Conservation (phyloP, 2,329 filamentous ascomycete genomes). For the Fusarium floridanum region DNA sequence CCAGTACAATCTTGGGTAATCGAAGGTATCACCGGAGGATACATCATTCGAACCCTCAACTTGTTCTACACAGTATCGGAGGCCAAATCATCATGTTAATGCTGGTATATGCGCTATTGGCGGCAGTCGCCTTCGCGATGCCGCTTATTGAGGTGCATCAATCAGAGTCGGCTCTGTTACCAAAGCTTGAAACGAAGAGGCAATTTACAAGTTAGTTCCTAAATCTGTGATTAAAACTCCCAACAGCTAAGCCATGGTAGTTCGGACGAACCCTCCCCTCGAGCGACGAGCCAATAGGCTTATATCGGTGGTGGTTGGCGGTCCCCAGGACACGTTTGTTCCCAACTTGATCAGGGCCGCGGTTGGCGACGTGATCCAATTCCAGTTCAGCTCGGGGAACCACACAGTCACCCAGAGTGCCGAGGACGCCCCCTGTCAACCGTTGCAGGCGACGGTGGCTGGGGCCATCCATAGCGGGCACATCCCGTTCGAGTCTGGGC, state of each 20-base stretch:
- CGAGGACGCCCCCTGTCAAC: constrained; percentile 53
- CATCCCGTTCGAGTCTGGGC: constrained; percentile 53
- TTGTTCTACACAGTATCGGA: not conserved
- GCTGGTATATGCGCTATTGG: not conserved
- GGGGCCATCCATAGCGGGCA: constrained; percentile 56
- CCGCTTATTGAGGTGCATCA: constrained; percentile 29
- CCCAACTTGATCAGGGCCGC: constrained; percentile 53
- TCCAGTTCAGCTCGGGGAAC: constrained; percentile 59
- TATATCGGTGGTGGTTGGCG: constrained; percentile 54
- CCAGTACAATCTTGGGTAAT: constrained; percentile 6
- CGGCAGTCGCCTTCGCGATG: constrained; percentile 11
- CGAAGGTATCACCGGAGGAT: not conserved
- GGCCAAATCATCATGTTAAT: constrained; percentile 6
- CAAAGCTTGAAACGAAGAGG: constrained; percentile 1
- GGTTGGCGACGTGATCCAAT: constrained; percentile 56
- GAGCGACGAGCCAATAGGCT: constrained; percentile 33
- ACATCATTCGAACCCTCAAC: constrained; percentile 2
- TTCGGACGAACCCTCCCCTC: constrained; percentile 20
- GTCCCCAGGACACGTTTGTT: constrained; percentile 53
- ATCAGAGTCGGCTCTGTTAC: not conserved
- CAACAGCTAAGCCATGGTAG: constrained; percentile 1
- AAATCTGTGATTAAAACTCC: not conserved
- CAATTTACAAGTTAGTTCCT: constrained; percentile 14
- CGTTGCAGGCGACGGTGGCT: constrained; percentile 51
- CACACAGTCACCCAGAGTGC: constrained; percentile 59